Base-by-base conservation (phyloP, 83 land plant genomes). In the Picea abies region DNA sequence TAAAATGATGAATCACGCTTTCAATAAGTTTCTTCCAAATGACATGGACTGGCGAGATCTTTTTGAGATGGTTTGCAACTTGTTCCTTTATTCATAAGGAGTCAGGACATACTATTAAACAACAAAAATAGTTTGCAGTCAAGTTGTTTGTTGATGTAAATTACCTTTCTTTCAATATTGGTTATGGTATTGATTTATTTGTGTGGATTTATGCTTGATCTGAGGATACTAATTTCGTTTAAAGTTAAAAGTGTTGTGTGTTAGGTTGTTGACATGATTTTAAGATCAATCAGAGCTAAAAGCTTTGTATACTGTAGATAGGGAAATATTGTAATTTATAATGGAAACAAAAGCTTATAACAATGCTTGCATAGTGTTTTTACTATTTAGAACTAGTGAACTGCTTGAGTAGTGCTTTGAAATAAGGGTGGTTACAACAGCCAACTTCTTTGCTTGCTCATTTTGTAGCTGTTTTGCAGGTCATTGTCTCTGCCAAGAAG, bases 1-100 rank as follows among this genome's bases (percentile, higher is more conserved):
- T 76, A 95, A 97, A 84, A 97, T 97, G 99, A 97, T 97, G 99
- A 93, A 94, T 71, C 96, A 95, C 83, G 98, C 99, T 56, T 97
- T 95, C 89, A 96, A 97, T 83, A 92, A 86, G 84, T 97, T 91
- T 85, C 94, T 97, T 64, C 99, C 99, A 1, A 90, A 97, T 82
- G 93, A 89, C 84, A 92, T 97, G 98, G 90, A 84, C 56, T 97
- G 99, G 99, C 83, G 99, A 61, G 96, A 91, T 87, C 95, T 97
- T 80, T 97, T 97, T 90, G 98, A 97, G 58, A 97, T 97, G 95
- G 99, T 94, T 80, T 81, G 90, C 60, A 77, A 58, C 41, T 60
- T 78, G 32, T 65, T 82, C 39, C 32, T 3, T 78, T 20, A 26
- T 60, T 58, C 22, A 56, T 60, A 5, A 44, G 52, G 29, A 29